These are phyloP conservation scores for Dictyostelium citrinum DNA, from an alignment of 78 protist genomes.

Conservation along the genomic window DNA sequence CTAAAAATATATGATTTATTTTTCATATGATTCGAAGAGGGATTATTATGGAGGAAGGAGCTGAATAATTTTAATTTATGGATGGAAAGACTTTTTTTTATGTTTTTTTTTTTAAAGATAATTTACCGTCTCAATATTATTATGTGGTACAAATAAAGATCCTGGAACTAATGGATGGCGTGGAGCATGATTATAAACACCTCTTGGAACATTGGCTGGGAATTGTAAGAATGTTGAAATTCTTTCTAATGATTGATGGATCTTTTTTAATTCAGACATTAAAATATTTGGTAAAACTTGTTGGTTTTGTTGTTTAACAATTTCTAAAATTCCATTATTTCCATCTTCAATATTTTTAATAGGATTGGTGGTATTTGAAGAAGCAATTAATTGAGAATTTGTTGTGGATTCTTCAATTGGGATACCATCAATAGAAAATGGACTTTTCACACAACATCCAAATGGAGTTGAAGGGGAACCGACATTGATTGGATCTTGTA, in stretches of 20 bases:
- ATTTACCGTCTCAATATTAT: conserved; percentile 8
- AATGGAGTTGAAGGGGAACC: neutral
- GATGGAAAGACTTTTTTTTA: neutral
- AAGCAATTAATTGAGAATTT: neutral
- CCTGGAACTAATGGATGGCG: conserved; percentile 3
- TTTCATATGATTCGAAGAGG: neutral
- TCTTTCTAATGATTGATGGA: conserved; percentile 57
- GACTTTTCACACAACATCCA: conserved; percentile 44
- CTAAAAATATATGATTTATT: neutral
- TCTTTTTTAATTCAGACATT: conserved; percentile 54
- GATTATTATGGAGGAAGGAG: neutral
- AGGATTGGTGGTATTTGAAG: neutral
- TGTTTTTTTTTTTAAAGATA: neutral
- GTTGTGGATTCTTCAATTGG: neutral
- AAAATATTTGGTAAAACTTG: conserved; percentile 38
- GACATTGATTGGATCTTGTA: conserved; percentile 40
- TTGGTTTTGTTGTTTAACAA: conserved; percentile 21
- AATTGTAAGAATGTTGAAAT: conserved; percentile 51
- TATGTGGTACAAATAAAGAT: conserved; percentile 5
- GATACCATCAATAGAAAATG: conserved; percentile 21
- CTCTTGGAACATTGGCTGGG: neutral
- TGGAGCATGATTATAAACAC: conserved; percentile 7
- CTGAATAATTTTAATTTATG: neutral
- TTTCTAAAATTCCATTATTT: neutral
- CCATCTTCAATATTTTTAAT: neutral